Conservation (phyloP, 306 rosid species). For the Ammopiptanthus mongolicus region DNA sequence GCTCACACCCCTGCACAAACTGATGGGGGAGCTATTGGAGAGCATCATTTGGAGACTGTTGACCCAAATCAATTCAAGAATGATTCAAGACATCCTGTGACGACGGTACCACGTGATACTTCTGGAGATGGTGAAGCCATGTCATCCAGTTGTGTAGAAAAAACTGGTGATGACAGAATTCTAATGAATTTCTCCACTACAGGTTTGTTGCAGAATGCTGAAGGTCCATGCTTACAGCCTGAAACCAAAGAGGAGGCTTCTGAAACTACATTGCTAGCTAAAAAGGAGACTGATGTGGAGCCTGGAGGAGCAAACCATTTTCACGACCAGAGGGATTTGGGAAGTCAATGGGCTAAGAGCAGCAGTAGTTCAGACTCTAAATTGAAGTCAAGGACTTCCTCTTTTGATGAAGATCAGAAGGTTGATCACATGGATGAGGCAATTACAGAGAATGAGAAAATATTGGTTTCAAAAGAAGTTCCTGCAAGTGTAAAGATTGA, state of each 20-base stretch:
- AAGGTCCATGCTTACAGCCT: conserved; percentile 21
- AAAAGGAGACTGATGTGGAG: conserved; percentile 40
- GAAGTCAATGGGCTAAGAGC: conserved; percentile 12
- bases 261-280: conserved; percentile 7
- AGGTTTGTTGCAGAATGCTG: conserved; percentile 20
- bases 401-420: conserved; percentile 40
- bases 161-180: conserved; percentile 21
- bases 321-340: conserved; percentile 39
- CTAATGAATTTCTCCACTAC: conserved; percentile 17
- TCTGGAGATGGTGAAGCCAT: conserved; percentile 33
- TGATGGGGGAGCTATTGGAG: conserved; percentile 28
- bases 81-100: conserved; percentile 13
- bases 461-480: conserved; percentile 34
- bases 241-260: conserved; percentile 22
- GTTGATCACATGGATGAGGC: conserved; percentile 32
- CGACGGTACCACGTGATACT: not conserved
- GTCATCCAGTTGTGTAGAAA: conserved; percentile 27
- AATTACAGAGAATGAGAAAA: conserved; percentile 26
- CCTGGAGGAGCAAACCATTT: conserved; percentile 31
- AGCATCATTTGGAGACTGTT: conserved; percentile 10
- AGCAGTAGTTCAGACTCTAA: conserved; percentile 32
- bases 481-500: conserved; percentile 35
- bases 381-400: conserved; percentile 15
- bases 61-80: conserved; percentile 20
- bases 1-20: conserved; percentile 18